Evolutionary conservation across 345 rosid genomes (phyloP).

Genomic region (Tarenaya hassleriana): DNA sequence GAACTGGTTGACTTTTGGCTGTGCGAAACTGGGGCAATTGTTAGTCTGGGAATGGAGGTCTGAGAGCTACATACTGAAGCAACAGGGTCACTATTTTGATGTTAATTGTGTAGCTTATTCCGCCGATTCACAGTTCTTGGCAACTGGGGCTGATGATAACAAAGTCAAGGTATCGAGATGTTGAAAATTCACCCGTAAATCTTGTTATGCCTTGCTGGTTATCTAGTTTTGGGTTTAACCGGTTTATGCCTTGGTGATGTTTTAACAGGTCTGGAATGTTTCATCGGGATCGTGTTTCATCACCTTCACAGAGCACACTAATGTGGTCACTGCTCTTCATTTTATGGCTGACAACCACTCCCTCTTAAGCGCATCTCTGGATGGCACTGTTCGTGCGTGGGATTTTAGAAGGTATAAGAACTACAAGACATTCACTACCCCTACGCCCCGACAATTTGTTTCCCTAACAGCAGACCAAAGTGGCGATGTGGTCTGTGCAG

Average conservation of each 20-base stretch:
- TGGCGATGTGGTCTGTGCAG: constrained; percentile 96
- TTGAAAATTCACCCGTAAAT: not conserved
- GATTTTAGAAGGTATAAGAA: constrained; percentile 88
- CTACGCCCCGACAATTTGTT: constrained; percentile 89
- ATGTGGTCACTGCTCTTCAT: constrained; percentile 92
- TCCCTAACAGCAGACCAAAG: constrained; percentile 91
- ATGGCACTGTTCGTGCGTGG: constrained; percentile 99
- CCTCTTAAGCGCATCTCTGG: constrained; percentile 87
- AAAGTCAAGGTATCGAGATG: constrained; percentile 73
- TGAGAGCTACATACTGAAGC: constrained; percentile 91
- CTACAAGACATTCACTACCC: constrained; percentile 90
- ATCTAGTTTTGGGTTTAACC: constrained; percentile 1
- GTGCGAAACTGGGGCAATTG: constrained; percentile 88
- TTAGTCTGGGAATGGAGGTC: constrained; percentile 98
- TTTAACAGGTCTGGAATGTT: constrained; percentile 79
- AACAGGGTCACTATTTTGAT: constrained; percentile 97
- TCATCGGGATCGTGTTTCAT: constrained; percentile 94
- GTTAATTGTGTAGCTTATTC: constrained; percentile 85
- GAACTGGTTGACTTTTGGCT: constrained; percentile 92
- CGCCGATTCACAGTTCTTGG: constrained; percentile 86
- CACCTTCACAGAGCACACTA: constrained; percentile 90
- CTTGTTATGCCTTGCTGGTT: constrained; percentile 5
- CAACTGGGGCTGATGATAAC: constrained; percentile 96
- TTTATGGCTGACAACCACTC: constrained; percentile 89
- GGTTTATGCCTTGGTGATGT: not conserved